Percentiles rank a stretch among this genome's conserved stretches.
Conservation (phyloP, 805 yeast genomes). For the Suhomyces sp. region DNA sequence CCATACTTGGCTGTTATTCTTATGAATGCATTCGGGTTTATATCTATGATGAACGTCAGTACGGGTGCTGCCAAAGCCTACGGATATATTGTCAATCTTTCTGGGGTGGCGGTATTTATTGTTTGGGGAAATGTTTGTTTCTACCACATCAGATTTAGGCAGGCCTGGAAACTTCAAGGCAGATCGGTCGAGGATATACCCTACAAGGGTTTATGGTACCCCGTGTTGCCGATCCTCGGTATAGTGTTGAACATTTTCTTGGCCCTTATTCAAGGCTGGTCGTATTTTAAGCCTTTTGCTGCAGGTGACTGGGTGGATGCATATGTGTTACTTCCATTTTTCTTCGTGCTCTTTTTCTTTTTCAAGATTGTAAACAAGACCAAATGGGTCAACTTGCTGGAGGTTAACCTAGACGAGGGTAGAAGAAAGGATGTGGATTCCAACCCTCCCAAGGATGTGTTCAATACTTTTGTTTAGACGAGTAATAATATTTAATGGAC, state of each 20-base stretch:
- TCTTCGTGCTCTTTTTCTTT: slow-evolving; percentile 38
- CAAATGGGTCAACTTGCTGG: slow-evolving; percentile 38
- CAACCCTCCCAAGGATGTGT: neutral
- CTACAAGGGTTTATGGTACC: slow-evolving; percentile 43
- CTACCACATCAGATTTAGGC: slow-evolving; percentile 56
- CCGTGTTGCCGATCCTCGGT: slow-evolving; percentile 49
- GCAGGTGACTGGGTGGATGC: slow-evolving; percentile 50
- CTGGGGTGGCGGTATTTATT: slow-evolving; percentile 65
- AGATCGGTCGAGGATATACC: slow-evolving; percentile 32
- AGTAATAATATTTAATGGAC: neutral
- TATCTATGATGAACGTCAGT: slow-evolving; percentile 54
- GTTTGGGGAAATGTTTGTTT: slow-evolving; percentile 64
- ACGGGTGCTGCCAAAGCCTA: slow-evolving; percentile 63
- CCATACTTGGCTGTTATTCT: slow-evolving; percentile 59
- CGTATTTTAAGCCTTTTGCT: slow-evolving; percentile 55
- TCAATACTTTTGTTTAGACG: neutral
- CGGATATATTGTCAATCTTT: slow-evolving; percentile 55
- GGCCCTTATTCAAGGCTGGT: slow-evolving; percentile 66
- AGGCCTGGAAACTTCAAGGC: slow-evolving; percentile 38
- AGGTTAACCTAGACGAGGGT: slow-evolving; percentile 52
- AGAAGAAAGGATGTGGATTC: slow-evolving; percentile 36
- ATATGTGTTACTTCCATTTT: slow-evolving; percentile 60
- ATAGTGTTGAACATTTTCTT: slow-evolving; percentile 49
- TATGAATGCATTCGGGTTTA: slow-evolving; percentile 52
- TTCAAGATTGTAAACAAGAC: slow-evolving; percentile 40